These are phyloP conservation scores for Tephrocybe sp. DNA, from an alignment of 768 basidiomycete genomes.

Conservation along the genomic window DNA sequence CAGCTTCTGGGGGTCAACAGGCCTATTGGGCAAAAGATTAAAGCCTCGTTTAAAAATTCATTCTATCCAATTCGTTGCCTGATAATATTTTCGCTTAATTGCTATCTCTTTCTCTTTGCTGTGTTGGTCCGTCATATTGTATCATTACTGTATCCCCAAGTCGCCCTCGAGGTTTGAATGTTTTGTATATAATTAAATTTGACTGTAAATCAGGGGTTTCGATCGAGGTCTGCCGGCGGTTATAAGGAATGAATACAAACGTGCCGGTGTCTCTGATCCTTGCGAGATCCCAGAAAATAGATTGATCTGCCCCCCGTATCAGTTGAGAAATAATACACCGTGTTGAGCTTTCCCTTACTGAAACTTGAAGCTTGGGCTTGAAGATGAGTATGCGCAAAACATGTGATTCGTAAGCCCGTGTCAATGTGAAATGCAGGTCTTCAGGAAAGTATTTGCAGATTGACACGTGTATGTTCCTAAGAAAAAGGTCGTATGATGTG, in stretches of 20 bases:
- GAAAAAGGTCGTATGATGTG: too few relatives aligned
- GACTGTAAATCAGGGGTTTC: background rate
- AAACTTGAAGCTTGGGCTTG: too few relatives aligned
- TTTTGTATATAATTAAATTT: background rate
- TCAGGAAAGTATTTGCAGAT: too few relatives aligned
- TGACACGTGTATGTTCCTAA: too few relatives aligned
- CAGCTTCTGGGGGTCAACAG: conserved; percentile 10
- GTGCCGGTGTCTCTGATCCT: conserved; percentile 1
- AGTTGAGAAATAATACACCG: too few relatives aligned
- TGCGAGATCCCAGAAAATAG: background rate
- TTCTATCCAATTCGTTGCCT: too few relatives aligned
- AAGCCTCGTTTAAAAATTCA: too few relatives aligned
- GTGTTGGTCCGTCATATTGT: conserved; percentile 1
- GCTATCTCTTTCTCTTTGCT: conserved; percentile 1
- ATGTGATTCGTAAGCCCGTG: too few relatives aligned
- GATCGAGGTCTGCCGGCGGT: conserved; percentile 13
- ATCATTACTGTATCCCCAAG: conserved; percentile 5
- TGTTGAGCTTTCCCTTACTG: too few relatives aligned
- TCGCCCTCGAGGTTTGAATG: background rate
- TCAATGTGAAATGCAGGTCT: too few relatives aligned
- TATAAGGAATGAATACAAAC: background rate
- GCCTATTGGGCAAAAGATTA: conserved; percentile 22
- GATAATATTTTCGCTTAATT: conserved; percentile 1
- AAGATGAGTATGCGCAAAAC: too few relatives aligned
- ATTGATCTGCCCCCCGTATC: background rate